Evolutionary conservation across 768 basidiomycete species (phyloP), one percentile per base, ranked within the genome.

Genomic region (Saitozyma sp.): DNA sequence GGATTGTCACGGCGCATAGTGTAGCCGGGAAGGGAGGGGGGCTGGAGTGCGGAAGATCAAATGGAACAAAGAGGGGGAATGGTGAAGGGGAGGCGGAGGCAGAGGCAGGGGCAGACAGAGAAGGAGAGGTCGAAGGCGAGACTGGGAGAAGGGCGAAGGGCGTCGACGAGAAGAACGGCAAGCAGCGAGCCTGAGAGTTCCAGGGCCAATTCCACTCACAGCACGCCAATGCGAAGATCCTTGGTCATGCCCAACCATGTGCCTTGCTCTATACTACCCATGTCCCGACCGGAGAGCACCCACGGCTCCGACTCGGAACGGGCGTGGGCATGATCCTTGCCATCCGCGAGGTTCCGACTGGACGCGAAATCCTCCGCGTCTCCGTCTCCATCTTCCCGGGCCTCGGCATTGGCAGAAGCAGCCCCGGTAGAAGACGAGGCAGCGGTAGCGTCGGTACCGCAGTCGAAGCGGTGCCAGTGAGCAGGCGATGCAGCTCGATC

Each of bases 231-330:
- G 7, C 71, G 43, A 1, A 73, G 52, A 54, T 73, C 68, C 43
- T 37, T 63, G 5, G 79, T 71, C 62, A 81, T 65, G 0, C 80
- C 81, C 40, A 80, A 58, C 81, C 81, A 82, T 9, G 81, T 80
- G 13, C 80, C 80, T 14, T 74, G 75, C 6, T 59, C 72, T 17
- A 62, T 43, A 50, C 55, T 64, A 9, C 61, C 70, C 11, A 78
- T 53, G 64, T 81, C 79, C 5, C 69, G 39, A 0, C 80, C 80
- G 37, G 64, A 71, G n/a, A 80, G 61, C 3, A 73, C 61, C 19
- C 59, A 60, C 11, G 48, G 49, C 0, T 43, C 17, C 17, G 39
- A 13, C 10, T 29, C 5, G 29, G 29, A 2, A 29, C 29, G 29
- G 29, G 29, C 29, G 5, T 5, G 29, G 29, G 29, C 29, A 29